phyloP scores from a whole-genome alignment of 805 yeast species.

The Torulaspora microellipsoides region DNA sequence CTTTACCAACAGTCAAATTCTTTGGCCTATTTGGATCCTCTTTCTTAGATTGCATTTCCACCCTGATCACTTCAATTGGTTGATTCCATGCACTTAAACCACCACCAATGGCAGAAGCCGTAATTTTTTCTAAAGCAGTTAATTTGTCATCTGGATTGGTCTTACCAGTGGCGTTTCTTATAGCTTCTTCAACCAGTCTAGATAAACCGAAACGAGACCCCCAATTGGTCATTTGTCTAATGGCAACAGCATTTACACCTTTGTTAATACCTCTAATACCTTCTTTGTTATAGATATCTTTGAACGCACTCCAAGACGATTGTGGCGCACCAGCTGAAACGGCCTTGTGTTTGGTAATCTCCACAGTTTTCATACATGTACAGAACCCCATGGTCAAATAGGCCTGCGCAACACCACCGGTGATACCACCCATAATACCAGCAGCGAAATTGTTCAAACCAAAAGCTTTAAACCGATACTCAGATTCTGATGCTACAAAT shows the following conservation, averaged over 20 bases:
- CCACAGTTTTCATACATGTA: constrained; percentile 98
- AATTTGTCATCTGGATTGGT: constrained; percentile 52
- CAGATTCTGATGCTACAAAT: constrained; percentile 90
- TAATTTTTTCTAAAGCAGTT: constrained; percentile 72
- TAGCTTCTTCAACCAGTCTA: constrained; percentile 83
- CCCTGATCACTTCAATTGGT: constrained; percentile 96
- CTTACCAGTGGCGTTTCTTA: constrained; percentile 62
- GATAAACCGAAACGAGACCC: constrained; percentile 95
- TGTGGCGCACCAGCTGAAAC: constrained; percentile 53
- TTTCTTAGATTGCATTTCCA: constrained; percentile 97
- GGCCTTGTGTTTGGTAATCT: constrained; percentile 83
- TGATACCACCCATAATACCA: constrained; percentile 93
- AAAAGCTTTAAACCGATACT: constrained; percentile 60
- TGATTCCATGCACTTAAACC: constrained; percentile 98
- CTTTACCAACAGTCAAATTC: constrained; percentile 70
- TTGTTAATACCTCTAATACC: constrained; percentile 94
- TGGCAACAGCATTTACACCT: constrained; percentile 99
- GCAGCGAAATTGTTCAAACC: constrained; percentile 71
- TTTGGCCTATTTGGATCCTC: constrained; percentile 92
- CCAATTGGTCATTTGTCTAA: constrained; percentile 98
- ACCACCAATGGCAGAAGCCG: constrained; percentile 90
- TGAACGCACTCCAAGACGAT: constrained; percentile 80
- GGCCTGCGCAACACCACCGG: constrained; percentile 96
- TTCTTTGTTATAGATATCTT: constrained; percentile 75
- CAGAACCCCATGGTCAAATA: constrained; percentile 97